phyloP scores from a whole-genome alignment of 495 filamentous ascomycete genomes.

The Aspergillus saccharolyticus region DNA sequence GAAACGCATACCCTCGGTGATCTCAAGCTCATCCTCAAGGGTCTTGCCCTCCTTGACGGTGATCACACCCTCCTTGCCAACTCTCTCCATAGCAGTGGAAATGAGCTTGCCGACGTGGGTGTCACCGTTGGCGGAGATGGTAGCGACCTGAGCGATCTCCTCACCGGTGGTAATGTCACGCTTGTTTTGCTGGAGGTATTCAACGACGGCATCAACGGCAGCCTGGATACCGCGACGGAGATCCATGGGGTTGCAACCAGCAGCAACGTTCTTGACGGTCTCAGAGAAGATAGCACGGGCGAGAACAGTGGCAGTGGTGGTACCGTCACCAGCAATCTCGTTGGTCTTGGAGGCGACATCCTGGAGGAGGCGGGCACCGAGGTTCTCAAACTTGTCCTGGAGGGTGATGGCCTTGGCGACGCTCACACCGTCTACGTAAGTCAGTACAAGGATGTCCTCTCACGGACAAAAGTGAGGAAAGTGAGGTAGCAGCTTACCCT shows the following conservation, averaged over 20 bases:
- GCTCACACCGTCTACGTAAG: conserved; percentile 76
- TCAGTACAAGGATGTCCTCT: conserved; percentile 24
- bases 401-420: conserved; percentile 88
- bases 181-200: conserved; percentile 90
- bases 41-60: conserved; percentile 99
- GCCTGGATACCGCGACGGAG: conserved; percentile 93
- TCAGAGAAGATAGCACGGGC: conserved; percentile 99
- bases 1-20: conserved; percentile 99
- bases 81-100: conserved; percentile 98
- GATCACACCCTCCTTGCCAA: conserved; percentile 99
- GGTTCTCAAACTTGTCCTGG: conserved; percentile 99
- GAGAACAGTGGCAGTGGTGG: conserved; percentile 94
- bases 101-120: conserved; percentile 92
- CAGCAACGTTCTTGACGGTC: conserved; percentile 99
- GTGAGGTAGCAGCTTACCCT: conserved; percentile 57
- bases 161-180: conserved; percentile 94
- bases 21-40: conserved; percentile 93
- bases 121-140: conserved; percentile 96
- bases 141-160: conserved; percentile 97
- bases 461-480: conserved; percentile 5
- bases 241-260: conserved; percentile 99
- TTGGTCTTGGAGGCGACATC: conserved; percentile 99
- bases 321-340: conserved; percentile 97
- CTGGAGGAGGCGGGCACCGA: conserved; percentile 92
- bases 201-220: conserved; percentile 88